Base-by-base conservation (phyloP, 2,329 filamentous ascomycete species). In the Esteya vermicola region DNA sequence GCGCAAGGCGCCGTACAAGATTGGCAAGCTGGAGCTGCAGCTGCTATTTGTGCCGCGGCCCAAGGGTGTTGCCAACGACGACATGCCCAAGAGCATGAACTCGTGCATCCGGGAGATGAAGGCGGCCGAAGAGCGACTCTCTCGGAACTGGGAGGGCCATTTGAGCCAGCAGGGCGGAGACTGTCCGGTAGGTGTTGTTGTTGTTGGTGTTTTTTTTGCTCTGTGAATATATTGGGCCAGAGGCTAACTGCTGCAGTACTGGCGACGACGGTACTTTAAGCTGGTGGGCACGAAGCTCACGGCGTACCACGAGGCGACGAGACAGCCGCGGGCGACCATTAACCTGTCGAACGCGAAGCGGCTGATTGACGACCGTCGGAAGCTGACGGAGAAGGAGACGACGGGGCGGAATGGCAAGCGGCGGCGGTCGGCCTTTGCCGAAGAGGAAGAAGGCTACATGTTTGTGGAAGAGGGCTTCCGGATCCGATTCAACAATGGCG, bases 31-130 rank as follows among this genome's bases (percentile, higher is more conserved):
- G 40, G 85, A 94, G 56, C 67, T 98, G 30, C 91, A 98, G 63
- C 72, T 98, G 9, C 68, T 98, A 13, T 98, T 94, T 53, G 86
- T 98, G 2, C 91, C 91, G 1, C 85, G 88, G 51, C 89, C 91
- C 5, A 89, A 85, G 65, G 82, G 81, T 33, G 71, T 78, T 23
- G 78, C 77, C 37, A 91, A 96, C 48, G 88, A 95, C 14, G 89
- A 96, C 50, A 95, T 98, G 85, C 91, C 91, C 40, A 96, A 96
- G 77, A 95, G 88, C 65, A 94, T 98, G 88, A 93, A 91, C 60
- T 83, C 85, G 33, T 94, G 86, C 58, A 82, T 96, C 50, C 75
- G 91, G 16, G 91, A 96, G 63, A 78, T 98, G 62, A 85, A 82
- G 60, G 85, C 89, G 39, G 86, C 89, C 2, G 86, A 94, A 57